Base-by-base conservation (phyloP, 2,329 filamentous ascomycete genomes). In the Alternaria sp. region DNA sequence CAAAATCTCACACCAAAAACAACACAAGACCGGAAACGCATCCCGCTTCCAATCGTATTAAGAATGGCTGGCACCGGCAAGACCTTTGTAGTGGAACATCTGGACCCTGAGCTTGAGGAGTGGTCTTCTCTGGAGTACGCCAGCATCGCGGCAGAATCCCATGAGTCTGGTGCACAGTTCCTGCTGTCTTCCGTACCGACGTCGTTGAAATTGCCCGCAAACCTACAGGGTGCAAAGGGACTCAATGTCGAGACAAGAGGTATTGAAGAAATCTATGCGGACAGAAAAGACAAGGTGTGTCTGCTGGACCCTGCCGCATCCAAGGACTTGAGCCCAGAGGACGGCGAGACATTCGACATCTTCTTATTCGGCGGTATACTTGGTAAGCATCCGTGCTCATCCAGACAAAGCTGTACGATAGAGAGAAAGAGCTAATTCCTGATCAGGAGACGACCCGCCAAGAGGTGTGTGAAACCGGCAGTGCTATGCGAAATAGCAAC, bases 281-380 rank as follows among this genome's bases (percentile, higher is more conserved):
- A 86, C 62, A 86, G 87, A 69, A 94, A 94, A 81, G 84, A 87
- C 56, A 87, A 87, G 63, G 92, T 98, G 48, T 98, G 95, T 77
- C 85, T 99, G 63, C 85, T 99, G 49, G 95, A 99, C 79, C 95
- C 95, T 1, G 85, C 92, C 44, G 95, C 93, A 5, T 85, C 86
- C 63, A 88, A 90, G 74, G 95, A 99, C 74, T 80, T 99, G 71
- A 87, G 86, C 49, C 95, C 95, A 0, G 89, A 91, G 60, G 95
- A 99, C 81, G 92, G 89, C 22, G 87, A 92, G 34, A 81, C 78
- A 3, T 99, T 99, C 79, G 92, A 97, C 73, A 90, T 92, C 10
- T 99, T 98, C 76, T 82, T 99, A 46, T 99, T 99, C 81, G 95
- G 95, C 46, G 95, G 95, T 14, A 99, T 99, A 73, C 82, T 99